Conservation (phyloP, 257 asterid genomes). For the Solanum medicagineum region DNA sequence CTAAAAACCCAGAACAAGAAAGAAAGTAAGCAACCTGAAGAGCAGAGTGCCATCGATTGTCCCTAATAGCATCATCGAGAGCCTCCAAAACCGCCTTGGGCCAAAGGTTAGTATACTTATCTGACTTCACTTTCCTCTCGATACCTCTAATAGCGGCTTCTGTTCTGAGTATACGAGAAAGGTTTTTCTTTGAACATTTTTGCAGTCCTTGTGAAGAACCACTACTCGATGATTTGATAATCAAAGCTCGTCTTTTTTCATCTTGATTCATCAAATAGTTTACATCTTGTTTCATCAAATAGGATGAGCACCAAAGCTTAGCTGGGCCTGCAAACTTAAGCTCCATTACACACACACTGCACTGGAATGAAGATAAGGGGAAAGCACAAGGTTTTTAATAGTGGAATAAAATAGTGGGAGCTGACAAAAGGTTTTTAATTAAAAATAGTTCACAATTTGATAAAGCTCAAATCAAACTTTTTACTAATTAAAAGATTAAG, state of each 20-base stretch:
- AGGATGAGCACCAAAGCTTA: slow-evolving; percentile 8
- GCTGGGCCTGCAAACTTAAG: slow-evolving; percentile 23
- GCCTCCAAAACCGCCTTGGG: slow-evolving; percentile 86
- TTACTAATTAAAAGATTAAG: too few species aligned
- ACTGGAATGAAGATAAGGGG: background rate
- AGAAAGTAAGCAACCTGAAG: slow-evolving; percentile 39
- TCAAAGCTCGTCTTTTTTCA: background rate
- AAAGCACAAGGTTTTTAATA: background rate
- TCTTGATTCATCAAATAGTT: background rate
- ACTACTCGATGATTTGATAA: slow-evolving; percentile 12
- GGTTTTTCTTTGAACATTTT: slow-evolving; percentile 40
- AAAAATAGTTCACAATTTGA: too few species aligned
- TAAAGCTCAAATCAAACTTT: too few species aligned
- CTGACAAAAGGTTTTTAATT: too few species aligned
- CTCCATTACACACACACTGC: slow-evolving; percentile 40
- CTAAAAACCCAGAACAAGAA: too few species aligned
- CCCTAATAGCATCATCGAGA: slow-evolving; percentile 50
- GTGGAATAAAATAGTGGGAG: too few species aligned
- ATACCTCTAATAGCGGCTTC: slow-evolving; percentile 63
- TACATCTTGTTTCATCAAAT: background rate
- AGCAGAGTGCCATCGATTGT: slow-evolving; percentile 74
- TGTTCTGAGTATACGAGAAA: slow-evolving; percentile 58
- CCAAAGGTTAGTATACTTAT: slow-evolving; percentile 62
- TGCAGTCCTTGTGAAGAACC: slow-evolving; percentile 23
- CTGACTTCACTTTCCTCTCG: slow-evolving; percentile 60